Conservation (phyloP, 192 early-diverging fungal genomes). For the Coemansia sp. region DNA sequence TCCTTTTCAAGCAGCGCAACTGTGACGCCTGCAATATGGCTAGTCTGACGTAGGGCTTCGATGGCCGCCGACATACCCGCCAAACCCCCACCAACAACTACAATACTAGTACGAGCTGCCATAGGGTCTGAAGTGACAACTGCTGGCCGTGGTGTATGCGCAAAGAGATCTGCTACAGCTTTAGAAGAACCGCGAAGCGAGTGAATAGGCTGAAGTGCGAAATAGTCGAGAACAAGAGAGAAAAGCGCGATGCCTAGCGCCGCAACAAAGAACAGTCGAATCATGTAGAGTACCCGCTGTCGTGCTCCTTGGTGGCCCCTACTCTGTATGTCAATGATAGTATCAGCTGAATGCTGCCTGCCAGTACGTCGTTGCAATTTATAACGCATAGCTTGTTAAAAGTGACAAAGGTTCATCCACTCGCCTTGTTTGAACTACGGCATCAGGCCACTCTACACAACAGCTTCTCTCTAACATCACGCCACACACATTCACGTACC, state of each 20-base stretch:
- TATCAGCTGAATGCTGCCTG: not conserved
- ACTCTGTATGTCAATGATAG: not conserved
- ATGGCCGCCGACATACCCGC: constrained; percentile 41
- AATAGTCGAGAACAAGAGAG: constrained; percentile 5
- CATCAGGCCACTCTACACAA: not conserved
- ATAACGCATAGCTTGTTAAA: not conserved
- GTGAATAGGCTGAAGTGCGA: constrained; percentile 6
- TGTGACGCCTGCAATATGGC: constrained; percentile 5
- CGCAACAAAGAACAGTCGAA: constrained; percentile 1
- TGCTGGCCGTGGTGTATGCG: not conserved
- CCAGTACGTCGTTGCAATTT: not conserved
- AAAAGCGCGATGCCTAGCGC: constrained; percentile 1
- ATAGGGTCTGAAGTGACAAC: constrained; percentile 1
- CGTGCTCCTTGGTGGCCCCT: not conserved
- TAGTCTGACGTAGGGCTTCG: constrained; percentile 38
- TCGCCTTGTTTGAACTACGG: not conserved
- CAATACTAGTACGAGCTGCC: constrained; percentile 21
- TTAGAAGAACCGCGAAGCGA: constrained; percentile 6
- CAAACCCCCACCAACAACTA: constrained; percentile 39
- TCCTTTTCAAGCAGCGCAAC: constrained; percentile 44
- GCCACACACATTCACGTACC: not conserved
- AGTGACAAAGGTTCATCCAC: not conserved
- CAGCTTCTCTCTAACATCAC: not conserved
- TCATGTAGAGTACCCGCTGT: not conserved
- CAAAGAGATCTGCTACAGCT: not conserved